Conservation (phyloP, 495 filamentous ascomycete species). For the Penicillium angulare region DNA sequence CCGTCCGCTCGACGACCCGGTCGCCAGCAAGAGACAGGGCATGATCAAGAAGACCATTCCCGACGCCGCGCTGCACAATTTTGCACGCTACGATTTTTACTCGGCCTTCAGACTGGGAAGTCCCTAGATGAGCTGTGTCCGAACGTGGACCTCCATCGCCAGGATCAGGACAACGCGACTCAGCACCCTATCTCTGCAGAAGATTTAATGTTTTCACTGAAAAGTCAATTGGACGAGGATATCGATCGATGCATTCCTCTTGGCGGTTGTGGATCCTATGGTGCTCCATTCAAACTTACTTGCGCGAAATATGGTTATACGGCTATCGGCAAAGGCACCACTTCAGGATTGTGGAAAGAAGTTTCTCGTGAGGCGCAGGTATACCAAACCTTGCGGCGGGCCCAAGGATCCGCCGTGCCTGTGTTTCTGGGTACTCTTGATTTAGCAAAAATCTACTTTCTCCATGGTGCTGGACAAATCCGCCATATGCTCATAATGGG, state of each 20-base stretch:
- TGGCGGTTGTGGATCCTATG: slow-evolving; percentile 18
- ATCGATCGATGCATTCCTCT: slow-evolving; percentile 28
- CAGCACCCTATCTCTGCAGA: slow-evolving; percentile 20
- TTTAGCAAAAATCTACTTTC: slow-evolving; percentile 32
- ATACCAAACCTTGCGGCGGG: slow-evolving; percentile 27
- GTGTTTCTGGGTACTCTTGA: slow-evolving; percentile 46
- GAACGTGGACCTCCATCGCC: slow-evolving; percentile 37
- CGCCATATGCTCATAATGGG: slow-evolving; percentile 48
- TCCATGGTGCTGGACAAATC: slow-evolving; percentile 40
- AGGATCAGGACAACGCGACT: background rate
- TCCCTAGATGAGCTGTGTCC: slow-evolving; percentile 41
- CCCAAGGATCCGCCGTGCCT: slow-evolving; percentile 39
- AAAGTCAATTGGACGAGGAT: slow-evolving; percentile 28
- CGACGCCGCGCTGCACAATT: slow-evolving; percentile 22
- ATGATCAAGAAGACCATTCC: slow-evolving; percentile 7
- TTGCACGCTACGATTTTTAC: slow-evolving; percentile 48
- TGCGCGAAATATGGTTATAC: slow-evolving; percentile 43
- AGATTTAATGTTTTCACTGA: slow-evolving; percentile 13
- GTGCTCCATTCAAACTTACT: slow-evolving; percentile 43
- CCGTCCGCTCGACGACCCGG: slow-evolving; percentile 11
- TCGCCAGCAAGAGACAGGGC: slow-evolving; percentile 8
- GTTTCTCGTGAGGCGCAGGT: slow-evolving; percentile 46
- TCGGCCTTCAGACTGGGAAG: slow-evolving; percentile 34
- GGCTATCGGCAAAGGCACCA: slow-evolving; percentile 48
- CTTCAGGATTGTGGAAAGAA: slow-evolving; percentile 26